These are phyloP conservation scores for Ascochyta lentis DNA, from an alignment of 2,329 filamentous ascomycete genomes.

Conservation along the genomic window DNA sequence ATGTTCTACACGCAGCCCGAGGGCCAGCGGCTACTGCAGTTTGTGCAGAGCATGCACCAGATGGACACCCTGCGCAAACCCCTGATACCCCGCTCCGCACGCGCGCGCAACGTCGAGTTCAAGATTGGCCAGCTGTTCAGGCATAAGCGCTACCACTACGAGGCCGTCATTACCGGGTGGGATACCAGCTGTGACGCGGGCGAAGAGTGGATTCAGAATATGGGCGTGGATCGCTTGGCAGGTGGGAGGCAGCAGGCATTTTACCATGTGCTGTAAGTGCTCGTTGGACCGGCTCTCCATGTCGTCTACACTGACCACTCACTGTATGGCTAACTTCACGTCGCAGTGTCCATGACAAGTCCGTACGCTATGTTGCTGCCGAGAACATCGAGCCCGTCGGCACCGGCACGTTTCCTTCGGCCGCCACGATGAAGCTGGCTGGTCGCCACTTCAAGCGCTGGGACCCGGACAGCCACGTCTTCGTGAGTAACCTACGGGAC, in stretches of 20 bases:
- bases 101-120: constrained; percentile 32
- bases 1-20: constrained; percentile 62
- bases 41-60: constrained; percentile 62
- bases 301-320: too few species aligned
- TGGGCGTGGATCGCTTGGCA: constrained; percentile 66
- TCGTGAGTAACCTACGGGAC: constrained; percentile 83
- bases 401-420: constrained; percentile 52
- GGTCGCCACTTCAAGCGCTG: constrained; percentile 91
- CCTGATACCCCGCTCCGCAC: constrained; percentile 18
- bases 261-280: constrained; percentile 84
- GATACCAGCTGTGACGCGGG: constrained; percentile 65
- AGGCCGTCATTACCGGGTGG: constrained; percentile 90
- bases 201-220: constrained; percentile 69
- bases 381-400: constrained; percentile 71
- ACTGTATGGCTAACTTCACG: not conserved
- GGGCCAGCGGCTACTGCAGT: constrained; percentile 61
- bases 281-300: not conserved
- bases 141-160: constrained; percentile 80
- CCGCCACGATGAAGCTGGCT: constrained; percentile 71
- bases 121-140: constrained; percentile 80
- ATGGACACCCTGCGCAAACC: constrained; percentile 63
- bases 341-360: constrained; percentile 68
- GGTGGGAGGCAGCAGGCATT: constrained; percentile 72
- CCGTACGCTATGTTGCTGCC: constrained; percentile 77
- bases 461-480: constrained; percentile 69